Evolutionary conservation across 257 asterid species (phyloP).

Genomic region (Cordia subcordata): DNA sequence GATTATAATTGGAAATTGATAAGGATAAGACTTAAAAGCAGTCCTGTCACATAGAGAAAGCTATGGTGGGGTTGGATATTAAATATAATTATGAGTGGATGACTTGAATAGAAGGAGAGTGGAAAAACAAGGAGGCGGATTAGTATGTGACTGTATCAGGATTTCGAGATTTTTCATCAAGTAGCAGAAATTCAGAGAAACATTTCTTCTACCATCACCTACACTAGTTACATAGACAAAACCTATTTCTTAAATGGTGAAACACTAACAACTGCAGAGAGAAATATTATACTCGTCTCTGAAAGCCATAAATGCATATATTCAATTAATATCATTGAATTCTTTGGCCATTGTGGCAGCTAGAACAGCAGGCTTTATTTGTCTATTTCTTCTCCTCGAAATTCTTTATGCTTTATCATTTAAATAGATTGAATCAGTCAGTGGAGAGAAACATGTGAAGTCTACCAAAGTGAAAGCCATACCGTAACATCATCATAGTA

Average conservation of each 20-base stretch:
- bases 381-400: background rate
- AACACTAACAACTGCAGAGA: background rate
- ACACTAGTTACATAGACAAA: background rate
- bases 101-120: background rate
- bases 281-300: background rate
- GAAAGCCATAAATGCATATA: background rate
- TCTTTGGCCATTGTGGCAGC: background rate
- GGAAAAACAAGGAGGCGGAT: background rate
- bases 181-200: background rate
- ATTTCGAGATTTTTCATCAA: background rate
- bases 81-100: background rate
- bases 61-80: no score
- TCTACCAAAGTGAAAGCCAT: slow-evolving; percentile 23
- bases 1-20: background rate
- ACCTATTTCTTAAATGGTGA: background rate
- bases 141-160: background rate
- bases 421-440: slow-evolving; percentile 11
- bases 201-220: background rate
- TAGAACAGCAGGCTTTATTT: background rate
- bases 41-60: background rate
- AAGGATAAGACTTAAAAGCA: background rate
- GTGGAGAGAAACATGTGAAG: slow-evolving; percentile 3
- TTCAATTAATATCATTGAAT: background rate
- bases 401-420: slow-evolving; percentile 1
- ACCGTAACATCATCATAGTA: slow-evolving; percentile 88